Conservation (phyloP, 2,329 filamentous ascomycete genomes). For the Xylaria multiplex region DNA sequence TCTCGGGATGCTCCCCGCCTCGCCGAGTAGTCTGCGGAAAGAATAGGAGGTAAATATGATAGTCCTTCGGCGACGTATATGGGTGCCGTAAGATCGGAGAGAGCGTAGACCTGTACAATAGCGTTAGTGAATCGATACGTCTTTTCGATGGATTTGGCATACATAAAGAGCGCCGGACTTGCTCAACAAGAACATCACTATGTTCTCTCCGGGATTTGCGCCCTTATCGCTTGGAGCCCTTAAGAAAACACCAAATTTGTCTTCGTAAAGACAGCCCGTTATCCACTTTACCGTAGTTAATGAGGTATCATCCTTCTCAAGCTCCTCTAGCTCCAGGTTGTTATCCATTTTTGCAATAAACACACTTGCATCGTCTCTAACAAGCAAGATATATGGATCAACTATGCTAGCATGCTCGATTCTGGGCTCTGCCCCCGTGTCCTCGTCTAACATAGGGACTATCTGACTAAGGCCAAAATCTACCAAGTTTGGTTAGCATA, state of each 20-base stretch:
- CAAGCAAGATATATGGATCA: constrained; percentile 84
- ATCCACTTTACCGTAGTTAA: constrained; percentile 76
- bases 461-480: constrained; percentile 91
- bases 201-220: constrained; percentile 56
- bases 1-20: constrained; percentile 79
- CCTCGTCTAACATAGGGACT: constrained; percentile 90
- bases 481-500: constrained; percentile 50
- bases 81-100: constrained; percentile 76
- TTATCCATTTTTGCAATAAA: constrained; percentile 82
- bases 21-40: constrained; percentile 76
- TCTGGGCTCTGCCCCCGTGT: constrained; percentile 81
- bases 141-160: constrained; percentile 49
- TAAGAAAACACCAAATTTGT: constrained; percentile 67
- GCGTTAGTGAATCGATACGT: constrained; percentile 12
- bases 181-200: constrained; percentile 81
- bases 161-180: constrained; percentile 79
- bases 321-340: constrained; percentile 85
- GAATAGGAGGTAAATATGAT: constrained; percentile 77
- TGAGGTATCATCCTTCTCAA: constrained; percentile 70
- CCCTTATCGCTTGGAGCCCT: constrained; percentile 53
- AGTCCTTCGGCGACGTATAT: constrained; percentile 81
- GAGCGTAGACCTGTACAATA: constrained; percentile 72
- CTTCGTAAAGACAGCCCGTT: constrained; percentile 84
- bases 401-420: constrained; percentile 84
- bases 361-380: constrained; percentile 84